phyloP scores from a whole-genome alignment of 2,329 filamentous ascomycete species.

The Fusarium luffae region DNA sequence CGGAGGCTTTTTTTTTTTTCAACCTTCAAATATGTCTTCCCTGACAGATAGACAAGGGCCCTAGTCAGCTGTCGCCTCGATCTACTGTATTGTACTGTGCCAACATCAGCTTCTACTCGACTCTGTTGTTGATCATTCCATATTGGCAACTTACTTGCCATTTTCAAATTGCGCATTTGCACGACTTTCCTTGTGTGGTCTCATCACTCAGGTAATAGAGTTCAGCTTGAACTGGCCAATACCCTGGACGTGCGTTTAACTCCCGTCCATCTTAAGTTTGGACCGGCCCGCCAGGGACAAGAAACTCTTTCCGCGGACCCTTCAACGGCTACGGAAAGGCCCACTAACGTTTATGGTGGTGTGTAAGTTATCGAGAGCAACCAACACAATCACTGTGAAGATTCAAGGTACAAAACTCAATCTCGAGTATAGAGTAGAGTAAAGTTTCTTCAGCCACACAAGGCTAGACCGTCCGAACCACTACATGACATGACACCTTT shows the following conservation, averaged over 20 bases:
- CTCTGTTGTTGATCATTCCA: constrained; percentile 21
- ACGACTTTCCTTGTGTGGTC: constrained; percentile 7
- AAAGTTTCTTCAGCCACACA: constrained; percentile 19
- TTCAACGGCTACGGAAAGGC: constrained; percentile 32
- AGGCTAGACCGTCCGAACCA: constrained; percentile 28
- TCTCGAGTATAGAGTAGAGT: constrained; percentile 19
- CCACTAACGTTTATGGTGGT: constrained; percentile 22
- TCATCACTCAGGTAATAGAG: constrained; percentile 9
- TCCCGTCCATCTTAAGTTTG: constrained; percentile 33
- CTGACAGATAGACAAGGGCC: constrained; percentile 35
- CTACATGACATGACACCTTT: constrained; percentile 11
- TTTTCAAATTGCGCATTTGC: background rate
- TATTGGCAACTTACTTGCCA: constrained; percentile 5
- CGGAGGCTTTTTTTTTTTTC: constrained; percentile 20
- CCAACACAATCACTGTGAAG: constrained; percentile 1
- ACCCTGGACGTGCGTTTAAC: constrained; percentile 29
- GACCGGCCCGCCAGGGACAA: constrained; percentile 31
- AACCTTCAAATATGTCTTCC: constrained; percentile 32
- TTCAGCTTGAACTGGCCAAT: constrained; percentile 8
- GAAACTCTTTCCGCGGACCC: constrained; percentile 25
- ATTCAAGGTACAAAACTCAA: constrained; percentile 37
- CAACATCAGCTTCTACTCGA: constrained; percentile 32
- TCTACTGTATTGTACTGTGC: constrained; percentile 17
- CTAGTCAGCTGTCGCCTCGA: constrained; percentile 40
- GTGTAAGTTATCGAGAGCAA: constrained; percentile 21